Conservation (phyloP, 495 filamentous ascomycete genomes). For the Oleoguttula mirabilis region DNA sequence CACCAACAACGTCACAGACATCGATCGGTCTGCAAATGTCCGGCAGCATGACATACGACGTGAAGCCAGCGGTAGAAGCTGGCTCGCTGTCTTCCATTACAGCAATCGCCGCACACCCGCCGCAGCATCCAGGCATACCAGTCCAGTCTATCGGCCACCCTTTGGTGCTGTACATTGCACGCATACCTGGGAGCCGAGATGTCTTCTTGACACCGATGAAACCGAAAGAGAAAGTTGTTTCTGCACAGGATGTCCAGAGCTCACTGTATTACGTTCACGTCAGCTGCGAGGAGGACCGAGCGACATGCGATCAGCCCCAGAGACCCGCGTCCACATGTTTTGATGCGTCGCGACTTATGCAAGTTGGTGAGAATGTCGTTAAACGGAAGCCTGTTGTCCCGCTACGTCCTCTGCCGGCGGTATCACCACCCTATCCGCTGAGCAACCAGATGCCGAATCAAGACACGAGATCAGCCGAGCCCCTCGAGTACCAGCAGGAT, state of each 20-base stretch:
- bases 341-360: not conserved
- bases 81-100: slow-evolving; percentile 71
- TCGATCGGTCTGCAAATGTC: no score
- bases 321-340: slow-evolving; percentile 6
- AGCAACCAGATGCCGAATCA: not conserved
- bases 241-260: slow-evolving; percentile 70
- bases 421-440: not conserved
- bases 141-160: slow-evolving; percentile 51
- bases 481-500: not conserved
- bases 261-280: slow-evolving; percentile 88
- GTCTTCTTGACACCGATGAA: slow-evolving; percentile 87
- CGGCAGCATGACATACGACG: not conserved
- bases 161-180: slow-evolving; percentile 75
- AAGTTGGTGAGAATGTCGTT: not conserved
- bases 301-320: slow-evolving; percentile 1
- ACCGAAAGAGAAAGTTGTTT: slow-evolving; percentile 75
- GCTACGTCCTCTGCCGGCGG: not conserved
- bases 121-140: slow-evolving; percentile 66
- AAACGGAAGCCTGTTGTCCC: not conserved
- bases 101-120: slow-evolving; percentile 72
- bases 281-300: slow-evolving; percentile 28
- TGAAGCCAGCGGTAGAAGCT: slow-evolving; percentile 50
- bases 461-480: no score
- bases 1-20: no score
- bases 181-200: slow-evolving; percentile 84